Evolutionary conservation across 768 basidiomycete species (phyloP).

Genomic region (Polyporus arcularius): DNA sequence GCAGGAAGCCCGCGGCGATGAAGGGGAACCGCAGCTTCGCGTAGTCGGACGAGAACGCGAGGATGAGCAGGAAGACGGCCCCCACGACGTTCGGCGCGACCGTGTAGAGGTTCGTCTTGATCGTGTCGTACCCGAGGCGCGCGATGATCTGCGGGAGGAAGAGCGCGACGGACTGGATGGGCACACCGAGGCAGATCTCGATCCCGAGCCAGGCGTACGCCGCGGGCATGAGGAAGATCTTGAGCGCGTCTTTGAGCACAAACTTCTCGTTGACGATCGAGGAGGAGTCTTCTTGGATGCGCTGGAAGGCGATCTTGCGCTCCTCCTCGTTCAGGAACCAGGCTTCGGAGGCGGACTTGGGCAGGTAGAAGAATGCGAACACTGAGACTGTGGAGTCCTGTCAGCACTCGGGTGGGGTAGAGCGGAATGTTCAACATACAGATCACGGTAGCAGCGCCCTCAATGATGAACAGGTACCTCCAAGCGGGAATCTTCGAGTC

Average conservation of each 20-base stretch:
- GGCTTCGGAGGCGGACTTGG: background rate
- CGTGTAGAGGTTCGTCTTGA: conserved; percentile 63
- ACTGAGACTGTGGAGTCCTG: background rate
- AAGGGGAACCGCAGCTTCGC: conserved; percentile 11
- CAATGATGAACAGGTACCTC: conserved; percentile 1
- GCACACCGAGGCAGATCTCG: conserved; percentile 6
- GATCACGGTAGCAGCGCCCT: background rate
- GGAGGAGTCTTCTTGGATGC: conserved; percentile 4
- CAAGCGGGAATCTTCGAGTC: background rate
- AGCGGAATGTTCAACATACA: background rate
- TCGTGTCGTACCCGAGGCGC: conserved; percentile 48
- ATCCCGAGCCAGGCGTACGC: conserved; percentile 1
- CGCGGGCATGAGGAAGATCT: conserved; percentile 1
- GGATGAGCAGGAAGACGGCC: conserved; percentile 5
- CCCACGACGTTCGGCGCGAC: conserved; percentile 59
- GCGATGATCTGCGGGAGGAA: conserved; percentile 7
- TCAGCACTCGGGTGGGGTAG: background rate
- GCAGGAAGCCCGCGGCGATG: conserved; percentile 13
- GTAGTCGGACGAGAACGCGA: conserved; percentile 5
- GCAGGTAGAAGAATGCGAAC: conserved; percentile 5
- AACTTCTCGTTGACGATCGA: conserved; percentile 5
- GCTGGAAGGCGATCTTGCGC: conserved; percentile 8
- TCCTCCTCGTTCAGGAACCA: conserved; percentile 1
- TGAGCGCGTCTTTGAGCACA: conserved; percentile 3
- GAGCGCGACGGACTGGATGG: conserved; percentile 8